A percentile compares a stretch with the other conserved stretches of the same genome.
These are phyloP conservation scores for Mycosarcoma mackinlayi DNA, from an alignment of 1,284 basidiomycete species.

Conservation along the genomic window DNA sequence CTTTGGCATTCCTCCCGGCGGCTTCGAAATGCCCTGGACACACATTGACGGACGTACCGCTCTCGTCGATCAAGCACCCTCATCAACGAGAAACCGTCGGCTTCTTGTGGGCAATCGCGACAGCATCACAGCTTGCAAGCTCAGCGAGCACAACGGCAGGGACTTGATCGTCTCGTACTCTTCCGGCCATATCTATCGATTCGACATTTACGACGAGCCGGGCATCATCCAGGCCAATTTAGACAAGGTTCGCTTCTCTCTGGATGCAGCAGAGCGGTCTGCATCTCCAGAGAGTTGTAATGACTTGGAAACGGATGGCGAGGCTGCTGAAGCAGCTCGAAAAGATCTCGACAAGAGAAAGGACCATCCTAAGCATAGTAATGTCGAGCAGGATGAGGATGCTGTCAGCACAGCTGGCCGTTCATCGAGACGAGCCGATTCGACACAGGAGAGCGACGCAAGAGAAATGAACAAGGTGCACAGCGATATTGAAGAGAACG, in stretches of 20 bases:
- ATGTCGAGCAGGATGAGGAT: too few species aligned
- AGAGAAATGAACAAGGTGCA: background rate
- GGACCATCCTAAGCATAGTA: too few species aligned
- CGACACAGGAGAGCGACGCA: background rate
- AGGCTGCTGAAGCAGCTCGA: background rate
- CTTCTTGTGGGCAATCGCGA: conserved; percentile 19
- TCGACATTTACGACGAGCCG: conserved; percentile 61
- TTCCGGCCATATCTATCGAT: conserved; percentile 60
- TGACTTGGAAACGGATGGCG: too few species aligned
- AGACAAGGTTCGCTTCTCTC: conserved; percentile 14
- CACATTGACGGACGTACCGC: conserved; percentile 23
- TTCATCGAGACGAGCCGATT: background rate
- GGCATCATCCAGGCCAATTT: conserved; percentile 34
- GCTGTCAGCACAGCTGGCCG: too few species aligned
- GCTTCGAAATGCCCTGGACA: conserved; percentile 26
- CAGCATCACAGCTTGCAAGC: conserved; percentile 66
- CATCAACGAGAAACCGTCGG: conserved; percentile 3
- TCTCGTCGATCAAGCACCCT: conserved; percentile 7
- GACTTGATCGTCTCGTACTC: conserved; percentile 64
- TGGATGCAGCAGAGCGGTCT: conserved; percentile 3
- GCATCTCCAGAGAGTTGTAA: conserved; percentile 4
- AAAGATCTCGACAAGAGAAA: conserved; percentile 2
- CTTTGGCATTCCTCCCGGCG: conserved; percentile 76
- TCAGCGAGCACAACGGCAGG: conserved; percentile 55
- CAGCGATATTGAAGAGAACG: background rate